Evolutionary conservation across 768 basidiomycete genomes (phyloP).

Genomic region (Pulveroboletus frians): DNA sequence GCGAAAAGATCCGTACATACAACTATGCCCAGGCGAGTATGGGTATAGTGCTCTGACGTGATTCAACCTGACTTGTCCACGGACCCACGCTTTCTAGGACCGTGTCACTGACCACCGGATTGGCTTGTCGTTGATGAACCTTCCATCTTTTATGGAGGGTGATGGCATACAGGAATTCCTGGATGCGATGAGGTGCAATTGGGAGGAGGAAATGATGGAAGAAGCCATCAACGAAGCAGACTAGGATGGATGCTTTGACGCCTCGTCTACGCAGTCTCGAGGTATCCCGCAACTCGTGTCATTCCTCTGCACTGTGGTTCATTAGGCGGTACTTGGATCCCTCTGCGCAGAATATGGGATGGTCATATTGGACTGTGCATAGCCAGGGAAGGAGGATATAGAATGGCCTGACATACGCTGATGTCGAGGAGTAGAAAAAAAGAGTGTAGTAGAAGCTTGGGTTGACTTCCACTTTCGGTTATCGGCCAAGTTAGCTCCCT

Average conservation of each 20-base stretch:
- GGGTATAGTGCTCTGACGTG: neutral
- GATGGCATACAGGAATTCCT: conserved; percentile 56
- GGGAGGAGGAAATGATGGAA: conserved; percentile 53
- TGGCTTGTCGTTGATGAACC: conserved; percentile 66
- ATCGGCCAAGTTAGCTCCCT: neutral
- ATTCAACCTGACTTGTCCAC: neutral
- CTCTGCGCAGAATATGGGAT: no score
- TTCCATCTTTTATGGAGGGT: conserved; percentile 61
- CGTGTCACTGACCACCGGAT: conserved; percentile 92
- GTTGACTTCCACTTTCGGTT: conserved; percentile 13
- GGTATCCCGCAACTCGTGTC: no score
- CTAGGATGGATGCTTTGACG: conserved; percentile 1
- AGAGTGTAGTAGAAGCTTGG: conserved; percentile 6
- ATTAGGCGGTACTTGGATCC: no score
- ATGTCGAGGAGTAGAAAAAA: conserved; percentile 20
- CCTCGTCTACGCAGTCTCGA: neutral
- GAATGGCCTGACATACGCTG: neutral
- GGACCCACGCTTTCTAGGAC: conserved; percentile 43
- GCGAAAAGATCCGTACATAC: conserved; percentile 95
- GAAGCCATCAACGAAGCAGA: conserved; percentile 36
- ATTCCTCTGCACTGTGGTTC: no score
- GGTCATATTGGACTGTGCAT: no score
- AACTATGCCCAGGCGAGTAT: conserved; percentile 75
- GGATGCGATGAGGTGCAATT: conserved; percentile 49
- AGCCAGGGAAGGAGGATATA: no score